A percentile compares a stretch with the other conserved stretches of the same genome.
Conservation (phyloP, 257 asterid species). For the Eustoma russellianum region DNA sequence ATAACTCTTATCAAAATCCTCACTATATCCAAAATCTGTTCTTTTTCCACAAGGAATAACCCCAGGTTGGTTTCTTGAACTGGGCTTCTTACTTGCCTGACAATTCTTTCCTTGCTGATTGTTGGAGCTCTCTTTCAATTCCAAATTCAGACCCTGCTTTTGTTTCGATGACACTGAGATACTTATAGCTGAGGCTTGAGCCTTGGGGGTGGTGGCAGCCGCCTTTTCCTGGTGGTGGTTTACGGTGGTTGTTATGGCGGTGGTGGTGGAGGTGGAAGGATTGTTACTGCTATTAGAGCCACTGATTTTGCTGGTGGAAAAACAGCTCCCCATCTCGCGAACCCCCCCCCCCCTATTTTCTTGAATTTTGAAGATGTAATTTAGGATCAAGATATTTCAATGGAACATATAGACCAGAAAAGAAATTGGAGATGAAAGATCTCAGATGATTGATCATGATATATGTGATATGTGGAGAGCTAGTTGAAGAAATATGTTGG, state of each 20-base stretch:
- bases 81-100: constrained; percentile 31
- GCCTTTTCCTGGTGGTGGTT: constrained; percentile 9
- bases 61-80: constrained; percentile 51
- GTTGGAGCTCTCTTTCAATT: constrained; percentile 10
- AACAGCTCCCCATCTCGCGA: constrained; percentile 66
- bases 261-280: constrained; percentile 15
- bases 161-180: neutral
- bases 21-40: constrained; percentile 94
- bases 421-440: neutral
- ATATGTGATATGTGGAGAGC: constrained; percentile 1
- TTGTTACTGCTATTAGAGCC: constrained; percentile 45
- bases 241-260: neutral
- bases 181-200: neutral
- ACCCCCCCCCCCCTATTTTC: no score
- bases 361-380: no score
- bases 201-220: neutral
- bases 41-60: constrained; percentile 79
- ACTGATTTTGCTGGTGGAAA: constrained; percentile 56
- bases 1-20: constrained; percentile 70
- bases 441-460: neutral
- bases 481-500: constrained; percentile 13
- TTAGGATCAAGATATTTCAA: no score
- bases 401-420: no score
- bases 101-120: constrained; percentile 39
- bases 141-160: neutral